phyloP scores from a whole-genome alignment of 2,329 filamentous ascomycete species.

The Exophiala viscosa region DNA sequence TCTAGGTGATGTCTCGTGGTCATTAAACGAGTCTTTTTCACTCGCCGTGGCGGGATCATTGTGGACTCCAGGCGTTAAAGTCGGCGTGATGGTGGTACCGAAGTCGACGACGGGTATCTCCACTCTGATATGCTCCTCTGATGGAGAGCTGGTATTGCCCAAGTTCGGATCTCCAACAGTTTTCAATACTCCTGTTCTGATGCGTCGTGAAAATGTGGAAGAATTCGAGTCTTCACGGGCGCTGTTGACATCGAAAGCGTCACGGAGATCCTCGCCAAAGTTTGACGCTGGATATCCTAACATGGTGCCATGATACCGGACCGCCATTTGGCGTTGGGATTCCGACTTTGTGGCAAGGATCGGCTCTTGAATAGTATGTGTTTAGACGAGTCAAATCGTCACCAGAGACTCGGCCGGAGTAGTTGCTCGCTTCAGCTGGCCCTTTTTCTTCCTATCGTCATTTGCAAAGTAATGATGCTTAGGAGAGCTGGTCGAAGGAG shows the following conservation, averaged over 20 bases:
- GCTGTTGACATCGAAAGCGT: constrained; percentile 75
- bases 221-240: constrained; percentile 46
- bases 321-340: constrained; percentile 32
- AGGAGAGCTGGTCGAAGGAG: constrained; percentile 2
- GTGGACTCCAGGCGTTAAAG: constrained; percentile 41
- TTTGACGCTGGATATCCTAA: constrained; percentile 20
- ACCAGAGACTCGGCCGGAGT: background rate
- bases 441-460: constrained; percentile 14
- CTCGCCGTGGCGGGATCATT: constrained; percentile 56
- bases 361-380: constrained; percentile 40
- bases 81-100: constrained; percentile 73
- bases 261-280: constrained; percentile 61
- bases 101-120: constrained; percentile 75
- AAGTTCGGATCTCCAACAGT: constrained; percentile 53
- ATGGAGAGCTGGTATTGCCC: constrained; percentile 45
- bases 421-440: constrained; percentile 18
- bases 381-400: background rate
- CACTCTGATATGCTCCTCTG: constrained; percentile 33
- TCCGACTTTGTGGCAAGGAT: constrained; percentile 45
- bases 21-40: constrained; percentile 31
- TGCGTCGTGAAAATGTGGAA: constrained; percentile 48
- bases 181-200: constrained; percentile 74
- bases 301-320: constrained; percentile 32
- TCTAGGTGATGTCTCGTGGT: constrained; percentile 13
- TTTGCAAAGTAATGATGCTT: constrained; percentile 31